phyloP scores from a whole-genome alignment of 2,329 filamentous ascomycete genomes.

The Alternaria solani region DNA sequence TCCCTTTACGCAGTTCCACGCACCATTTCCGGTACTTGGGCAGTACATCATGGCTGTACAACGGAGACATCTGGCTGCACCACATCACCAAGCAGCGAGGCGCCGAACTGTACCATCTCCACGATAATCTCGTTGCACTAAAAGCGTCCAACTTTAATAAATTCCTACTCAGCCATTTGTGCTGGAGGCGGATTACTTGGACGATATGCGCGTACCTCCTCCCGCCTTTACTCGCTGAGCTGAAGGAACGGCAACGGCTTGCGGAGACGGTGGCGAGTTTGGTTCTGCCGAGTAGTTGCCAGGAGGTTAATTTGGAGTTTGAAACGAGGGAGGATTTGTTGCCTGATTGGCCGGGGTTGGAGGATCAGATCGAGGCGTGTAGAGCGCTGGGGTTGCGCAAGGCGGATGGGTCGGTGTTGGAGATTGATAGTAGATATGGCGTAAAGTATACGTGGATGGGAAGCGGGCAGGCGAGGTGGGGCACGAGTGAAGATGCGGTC shows the following conservation, averaged over 20 bases:
- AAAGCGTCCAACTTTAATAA: constrained; percentile 9
- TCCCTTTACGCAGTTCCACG: constrained; percentile 44
- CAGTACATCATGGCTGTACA: constrained; percentile 15
- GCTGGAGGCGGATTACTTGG: constrained; percentile 37
- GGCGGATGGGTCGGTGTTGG: constrained; percentile 17
- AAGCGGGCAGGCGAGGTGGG: constrained; percentile 18
- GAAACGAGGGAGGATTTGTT: constrained; percentile 27
- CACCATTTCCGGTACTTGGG: constrained; percentile 29
- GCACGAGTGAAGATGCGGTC: constrained; percentile 11
- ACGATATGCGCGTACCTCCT: constrained; percentile 27
- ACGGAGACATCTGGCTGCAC: constrained; percentile 25
- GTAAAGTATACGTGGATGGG: constrained; percentile 29
- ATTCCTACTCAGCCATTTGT: constrained; percentile 26
- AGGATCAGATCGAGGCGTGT: constrained; percentile 13
- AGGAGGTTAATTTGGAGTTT: constrained; percentile 36
- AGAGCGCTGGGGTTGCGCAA: constrained; percentile 14
- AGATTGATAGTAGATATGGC: constrained; percentile 17
- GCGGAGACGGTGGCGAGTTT: constrained; percentile 9
- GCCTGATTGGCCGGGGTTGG: constrained; percentile 6
- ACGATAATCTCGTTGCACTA: constrained; percentile 21
- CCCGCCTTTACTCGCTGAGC: constrained; percentile 9
- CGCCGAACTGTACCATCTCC: constrained; percentile 32
- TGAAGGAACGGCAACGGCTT: constrained; percentile 15
- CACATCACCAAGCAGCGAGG: constrained; percentile 32
- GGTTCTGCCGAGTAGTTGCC: constrained; percentile 27